A percentile compares a stretch with the other conserved stretches of the same genome.
Evolutionary conservation across 1,284 basidiomycete species (phyloP).

Genomic region (Calocybe gambosa): DNA sequence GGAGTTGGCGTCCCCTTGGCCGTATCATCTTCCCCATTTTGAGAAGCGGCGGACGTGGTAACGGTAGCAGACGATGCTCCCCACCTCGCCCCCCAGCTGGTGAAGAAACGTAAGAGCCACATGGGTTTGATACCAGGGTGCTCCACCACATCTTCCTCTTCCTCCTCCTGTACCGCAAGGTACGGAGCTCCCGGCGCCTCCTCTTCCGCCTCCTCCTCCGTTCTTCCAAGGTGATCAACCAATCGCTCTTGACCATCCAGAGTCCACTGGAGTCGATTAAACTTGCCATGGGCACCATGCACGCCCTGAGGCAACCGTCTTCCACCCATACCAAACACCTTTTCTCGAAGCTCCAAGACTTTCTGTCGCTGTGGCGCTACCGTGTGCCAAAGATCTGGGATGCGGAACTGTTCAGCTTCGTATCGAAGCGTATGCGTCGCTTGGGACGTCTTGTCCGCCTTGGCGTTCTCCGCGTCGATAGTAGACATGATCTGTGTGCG

Average conservation of each 20-base stretch:
- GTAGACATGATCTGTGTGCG: conserved; percentile 40
- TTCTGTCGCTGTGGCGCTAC: conserved; percentile 57
- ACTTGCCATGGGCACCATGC: conserved; percentile 49
- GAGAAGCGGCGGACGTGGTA: conserved; percentile 9
- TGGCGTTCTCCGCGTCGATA: conserved; percentile 43
- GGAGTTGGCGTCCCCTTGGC: conserved; percentile 1
- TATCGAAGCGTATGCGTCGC: conserved; percentile 65
- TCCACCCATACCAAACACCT: conserved; percentile 48
- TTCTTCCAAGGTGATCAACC: conserved; percentile 63
- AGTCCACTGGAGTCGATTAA: conserved; percentile 63
- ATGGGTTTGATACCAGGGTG: conserved; percentile 59
- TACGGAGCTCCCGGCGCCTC: conserved; percentile 40
- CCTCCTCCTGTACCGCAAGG: conserved; percentile 23
- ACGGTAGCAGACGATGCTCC: conserved; percentile 22
- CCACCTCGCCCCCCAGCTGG: conserved; percentile 58
- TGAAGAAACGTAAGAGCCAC: conserved; percentile 70
- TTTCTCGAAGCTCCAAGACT: conserved; percentile 54
- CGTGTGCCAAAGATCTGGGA: conserved; percentile 59
- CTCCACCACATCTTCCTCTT: conserved; percentile 50
- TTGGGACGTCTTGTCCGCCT: conserved; percentile 49
- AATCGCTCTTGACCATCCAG: conserved; percentile 53
- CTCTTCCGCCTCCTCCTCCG: conserved; percentile 70
- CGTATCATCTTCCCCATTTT: conserved; percentile 9
- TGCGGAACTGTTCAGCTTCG: conserved; percentile 61
- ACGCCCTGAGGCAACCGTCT: conserved; percentile 37